A percentile compares a stretch with the other conserved stretches of the same genome.
Evolutionary conservation across 495 filamentous ascomycete species (phyloP).

Genomic region (Trichoderma gamsii): DNA sequence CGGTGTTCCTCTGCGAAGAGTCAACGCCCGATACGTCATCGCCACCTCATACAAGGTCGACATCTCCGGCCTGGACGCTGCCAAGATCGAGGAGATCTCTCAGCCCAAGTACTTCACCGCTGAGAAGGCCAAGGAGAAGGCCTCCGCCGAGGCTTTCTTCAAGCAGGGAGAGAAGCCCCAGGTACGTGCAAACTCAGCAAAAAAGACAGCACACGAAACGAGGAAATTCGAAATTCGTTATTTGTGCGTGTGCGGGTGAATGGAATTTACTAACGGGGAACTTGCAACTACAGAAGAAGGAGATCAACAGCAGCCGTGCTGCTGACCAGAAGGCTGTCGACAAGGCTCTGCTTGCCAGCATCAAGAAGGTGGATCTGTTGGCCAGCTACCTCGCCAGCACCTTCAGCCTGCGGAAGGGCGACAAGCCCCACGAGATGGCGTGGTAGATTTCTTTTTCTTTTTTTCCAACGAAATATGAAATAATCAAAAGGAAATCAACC

Average conservation of each 20-base stretch:
- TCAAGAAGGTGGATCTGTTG: constrained; percentile 94
- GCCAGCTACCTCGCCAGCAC: constrained; percentile 80
- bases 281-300: constrained; percentile 73
- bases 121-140: constrained; percentile 88
- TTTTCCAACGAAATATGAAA: background rate
- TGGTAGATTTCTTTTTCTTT: constrained; percentile 54
- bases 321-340: constrained; percentile 97
- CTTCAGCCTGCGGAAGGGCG: constrained; percentile 96
- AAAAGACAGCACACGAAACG: background rate
- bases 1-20: constrained; percentile 94
- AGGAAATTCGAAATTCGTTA: background rate
- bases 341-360: constrained; percentile 79
- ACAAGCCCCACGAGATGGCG: constrained; percentile 97
- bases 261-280: constrained; percentile 25
- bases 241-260: background rate
- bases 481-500: background rate
- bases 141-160: constrained; percentile 95
- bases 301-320: constrained; percentile 78
- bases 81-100: constrained; percentile 78
- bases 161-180: constrained; percentile 93
- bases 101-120: constrained; percentile 86
- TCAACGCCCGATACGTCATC: constrained; percentile 98
- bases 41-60: constrained; percentile 90
- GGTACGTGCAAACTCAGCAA: constrained; percentile 51
- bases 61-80: constrained; percentile 71